Base-by-base conservation (phyloP, 2,329 filamentous ascomycete genomes). In the Arthrobotrys conoides region DNA sequence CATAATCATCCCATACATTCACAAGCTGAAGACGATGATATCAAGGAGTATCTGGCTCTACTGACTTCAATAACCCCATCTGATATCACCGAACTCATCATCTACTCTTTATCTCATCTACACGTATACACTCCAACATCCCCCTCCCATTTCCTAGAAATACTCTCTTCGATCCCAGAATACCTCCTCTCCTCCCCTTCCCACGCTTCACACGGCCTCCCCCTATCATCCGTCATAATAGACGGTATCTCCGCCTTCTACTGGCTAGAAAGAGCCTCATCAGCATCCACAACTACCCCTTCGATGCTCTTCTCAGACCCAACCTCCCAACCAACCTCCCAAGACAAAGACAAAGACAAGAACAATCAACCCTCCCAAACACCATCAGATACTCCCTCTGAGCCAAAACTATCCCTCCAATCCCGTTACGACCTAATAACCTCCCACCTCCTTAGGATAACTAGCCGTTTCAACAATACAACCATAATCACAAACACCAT, bases 181-280 rank as follows among this genome's bases (percentile, higher is more conserved):
- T 64, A 76, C 27, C 66, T 75, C 4, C 41, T 59, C 24, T 49
- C 61, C 30, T 77, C 71, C 27, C 44, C 57, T 22, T 30, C 14
- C 9, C 66, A 76, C 41, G 44, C 41, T 9, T 79, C 79, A 9
- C 66, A 68, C 14, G 24, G 65, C 18, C 63, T 59, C 5, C 57
- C 63, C 3, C 38, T 80, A 46, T 67, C 51, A 14, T 64, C 67
- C 1, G 44, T 80, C 5, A 46, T 80, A 44, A 69, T 81, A 51
- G 80, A 81, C 36, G 69, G 71, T 27, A 61, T 80, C 33, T 80
- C 80, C 3, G 67, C 80, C 27, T 80, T 80, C 65, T 80, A 80
- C 53, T 80, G 76, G 76, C 71, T 72, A 3, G 71, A 80, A 30
- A 66, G 71, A 12, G 68, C 63, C 8, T 27, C 53, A 12, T 55